Percentiles rank a stretch among this genome's conserved stretches.
Conservation (phyloP, 352 stramenopile genomes). For the Pythium utonaiense region DNA sequence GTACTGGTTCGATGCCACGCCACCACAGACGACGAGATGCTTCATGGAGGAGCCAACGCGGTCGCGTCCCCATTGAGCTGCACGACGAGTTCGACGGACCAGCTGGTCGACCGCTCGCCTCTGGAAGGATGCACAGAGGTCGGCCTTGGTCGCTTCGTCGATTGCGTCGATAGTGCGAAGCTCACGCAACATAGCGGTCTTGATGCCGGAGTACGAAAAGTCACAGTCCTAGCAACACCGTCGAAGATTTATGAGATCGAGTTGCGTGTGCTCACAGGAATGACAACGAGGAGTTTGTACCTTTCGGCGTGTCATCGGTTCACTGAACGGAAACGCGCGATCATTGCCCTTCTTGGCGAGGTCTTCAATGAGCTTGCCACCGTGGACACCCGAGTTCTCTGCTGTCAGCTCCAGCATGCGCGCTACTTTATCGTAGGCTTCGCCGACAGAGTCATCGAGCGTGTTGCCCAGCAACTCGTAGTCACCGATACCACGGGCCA, state of each 20-base stretch:
- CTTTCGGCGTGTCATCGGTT: constrained; percentile 89
- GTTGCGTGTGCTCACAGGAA: neutral
- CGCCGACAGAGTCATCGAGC: constrained; percentile 96
- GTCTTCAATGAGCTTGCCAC: constrained; percentile 93
- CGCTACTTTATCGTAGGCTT: constrained; percentile 98
- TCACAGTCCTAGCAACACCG: constrained; percentile 83
- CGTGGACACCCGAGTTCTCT: constrained; percentile 56
- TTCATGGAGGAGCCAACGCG: constrained; percentile 46
- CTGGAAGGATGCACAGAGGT: constrained; percentile 94
- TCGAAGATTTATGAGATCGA: neutral
- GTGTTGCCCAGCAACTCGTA: constrained; percentile 96
- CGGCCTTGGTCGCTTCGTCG: constrained; percentile 35
- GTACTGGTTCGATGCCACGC: constrained; percentile 96
- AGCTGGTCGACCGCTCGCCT: constrained; percentile 81
- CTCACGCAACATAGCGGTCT: constrained; percentile 92
- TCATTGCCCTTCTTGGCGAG: constrained; percentile 90
- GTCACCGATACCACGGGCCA: constrained; percentile 87
- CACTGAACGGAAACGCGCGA: constrained; percentile 84
- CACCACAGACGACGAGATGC: constrained; percentile 92
- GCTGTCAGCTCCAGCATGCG: constrained; percentile 89
- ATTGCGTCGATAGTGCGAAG: constrained; percentile 43
- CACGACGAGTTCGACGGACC: constrained; percentile 84
- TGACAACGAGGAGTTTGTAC: no score
- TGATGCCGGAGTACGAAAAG: constrained; percentile 98
- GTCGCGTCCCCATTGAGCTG: constrained; percentile 81